phyloP scores from a whole-genome alignment of 495 filamentous ascomycete genomes.

The Aspergillus coremiiformis region DNA sequence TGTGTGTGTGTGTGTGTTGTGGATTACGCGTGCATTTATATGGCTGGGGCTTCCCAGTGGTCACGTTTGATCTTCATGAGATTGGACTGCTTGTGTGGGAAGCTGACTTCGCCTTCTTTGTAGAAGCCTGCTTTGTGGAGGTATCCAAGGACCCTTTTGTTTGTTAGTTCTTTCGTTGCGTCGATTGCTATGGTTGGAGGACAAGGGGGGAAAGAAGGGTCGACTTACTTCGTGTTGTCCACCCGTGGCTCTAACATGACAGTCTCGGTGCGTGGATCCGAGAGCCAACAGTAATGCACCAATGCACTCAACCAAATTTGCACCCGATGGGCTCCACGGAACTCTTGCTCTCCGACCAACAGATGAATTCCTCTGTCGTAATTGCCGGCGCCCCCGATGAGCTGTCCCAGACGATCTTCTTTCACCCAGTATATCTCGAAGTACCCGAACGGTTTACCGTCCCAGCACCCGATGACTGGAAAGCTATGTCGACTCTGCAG shows the following conservation, averaged over 20 bases:
- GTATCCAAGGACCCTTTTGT: slow-evolving; percentile 69
- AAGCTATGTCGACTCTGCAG: slow-evolving; percentile 68
- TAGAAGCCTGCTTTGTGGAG: slow-evolving; percentile 70
- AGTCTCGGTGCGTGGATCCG: slow-evolving; percentile 73
- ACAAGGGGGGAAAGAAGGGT: neutral
- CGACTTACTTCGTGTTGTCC: slow-evolving; percentile 77
- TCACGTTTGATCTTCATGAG: slow-evolving; percentile 78
- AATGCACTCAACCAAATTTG: slow-evolving; percentile 74
- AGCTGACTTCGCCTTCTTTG: slow-evolving; percentile 79
- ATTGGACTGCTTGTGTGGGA: slow-evolving; percentile 90
- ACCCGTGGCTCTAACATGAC: slow-evolving; percentile 84
- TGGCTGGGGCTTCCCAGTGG: slow-evolving; percentile 70
- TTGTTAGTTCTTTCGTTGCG: neutral
- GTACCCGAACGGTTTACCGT: slow-evolving; percentile 91
- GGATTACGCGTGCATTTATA: no score
- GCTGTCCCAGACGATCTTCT: slow-evolving; percentile 69
- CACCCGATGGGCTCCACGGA: slow-evolving; percentile 67
- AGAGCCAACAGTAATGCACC: slow-evolving; percentile 74
- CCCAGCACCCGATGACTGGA: slow-evolving; percentile 89
- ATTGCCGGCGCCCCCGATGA: slow-evolving; percentile 58
- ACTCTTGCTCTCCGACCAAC: slow-evolving; percentile 88
- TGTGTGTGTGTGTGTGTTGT: no score
- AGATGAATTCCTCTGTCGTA: slow-evolving; percentile 88
- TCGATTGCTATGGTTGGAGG: neutral
- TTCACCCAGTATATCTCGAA: slow-evolving; percentile 99